Base-by-base conservation (phyloP, 2,329 filamentous ascomycete species). In the Knufia petricola region DNA sequence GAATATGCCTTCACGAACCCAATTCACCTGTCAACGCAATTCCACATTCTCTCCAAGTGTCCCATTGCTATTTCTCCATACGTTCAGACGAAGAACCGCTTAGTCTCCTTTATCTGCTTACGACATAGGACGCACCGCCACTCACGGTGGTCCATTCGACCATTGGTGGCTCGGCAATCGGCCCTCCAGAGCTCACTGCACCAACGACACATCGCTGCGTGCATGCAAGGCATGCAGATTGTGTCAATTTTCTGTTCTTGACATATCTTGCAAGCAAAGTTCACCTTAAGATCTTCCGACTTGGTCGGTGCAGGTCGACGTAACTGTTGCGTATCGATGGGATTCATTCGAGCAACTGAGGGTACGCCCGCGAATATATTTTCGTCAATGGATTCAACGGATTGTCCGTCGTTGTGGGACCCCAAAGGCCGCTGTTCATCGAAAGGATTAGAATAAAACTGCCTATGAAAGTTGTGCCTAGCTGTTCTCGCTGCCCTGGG, bases 121-220 rank as follows among this genome's bases (percentile, higher is more conserved):
- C 46, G 32, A 37, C 46, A 49, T 13, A 42, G 23, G 3, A 30
- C 20, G 24, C 46, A 49, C n/a, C 4, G 42, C 24, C 26, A 41
- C 7, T 24, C 4, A 9, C 30, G 12, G 2, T 21, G 20, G n/a
- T 36, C 20, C 4, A 36, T 24, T 2, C 19, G 24, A 4, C 46
- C 39, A 15, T 42, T 2, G 6, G 4, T 26, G 23, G 10, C 15
- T 8, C 34, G 39, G 30, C 41, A 39, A 17, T 31, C 32, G n/a
- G 10, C 15, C 30, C 15, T 34, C 6, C 13, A 38, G 23, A 59
- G 19, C 19, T 54, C 46, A 12, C 50, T 50, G 31, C 57, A 59
- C 55, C 55, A 59, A 10, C 51, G 54, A 41, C 57, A 59, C 20
- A 57, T 54, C 3, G 50, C 51, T 17, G 55, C 43, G 46, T 59